Percentiles rank a stretch among this genome's conserved stretches.
These are phyloP conservation scores for Gymnopilus junonius DNA, from an alignment of 768 basidiomycete genomes.

Conservation along the genomic window DNA sequence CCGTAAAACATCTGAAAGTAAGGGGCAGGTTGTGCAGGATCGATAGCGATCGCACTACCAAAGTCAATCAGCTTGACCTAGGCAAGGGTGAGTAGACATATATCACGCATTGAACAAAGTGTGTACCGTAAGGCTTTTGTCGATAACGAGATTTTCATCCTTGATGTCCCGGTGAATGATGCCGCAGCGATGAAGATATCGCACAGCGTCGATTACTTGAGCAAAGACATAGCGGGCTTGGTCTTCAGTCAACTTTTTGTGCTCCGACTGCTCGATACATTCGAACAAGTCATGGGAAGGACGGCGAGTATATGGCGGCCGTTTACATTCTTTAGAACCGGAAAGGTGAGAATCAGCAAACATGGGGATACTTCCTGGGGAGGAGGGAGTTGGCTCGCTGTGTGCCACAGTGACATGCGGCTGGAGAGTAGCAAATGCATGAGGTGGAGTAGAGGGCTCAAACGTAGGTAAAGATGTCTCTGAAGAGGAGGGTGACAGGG, in stretches of 20 bases:
- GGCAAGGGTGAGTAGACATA: constrained; percentile 5
- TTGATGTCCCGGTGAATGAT: constrained; percentile 97
- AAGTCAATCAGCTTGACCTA: constrained; percentile 97
- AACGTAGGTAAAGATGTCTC: constrained; percentile 32
- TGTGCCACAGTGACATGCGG: constrained; percentile 11
- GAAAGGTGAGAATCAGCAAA: constrained; percentile 25
- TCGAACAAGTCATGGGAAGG: constrained; percentile 94
- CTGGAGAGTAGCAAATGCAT: constrained; percentile 22
- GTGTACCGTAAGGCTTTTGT: constrained; percentile 68
- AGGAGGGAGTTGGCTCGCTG: background rate
- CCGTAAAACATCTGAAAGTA: constrained; percentile 86
- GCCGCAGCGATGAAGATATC: constrained; percentile 79
- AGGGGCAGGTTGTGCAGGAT: constrained; percentile 64
- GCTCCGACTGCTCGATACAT: constrained; percentile 86
- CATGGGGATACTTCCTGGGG: constrained; percentile 20
- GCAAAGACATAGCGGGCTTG: constrained; percentile 84
- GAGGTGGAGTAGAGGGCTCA: constrained; percentile 33
- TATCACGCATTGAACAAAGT: background rate
- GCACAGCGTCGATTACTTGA: constrained; percentile 86
- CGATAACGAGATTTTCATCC: constrained; percentile 91
- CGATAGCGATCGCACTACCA: constrained; percentile 82
- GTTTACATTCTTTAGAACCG: constrained; percentile 22
- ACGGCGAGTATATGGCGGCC: constrained; percentile 61
- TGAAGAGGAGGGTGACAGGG: constrained; percentile 53
- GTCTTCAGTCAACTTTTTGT: constrained; percentile 78